Base-by-base conservation (phyloP, 331 rosid genomes). In the Rosa hybrid region DNA sequence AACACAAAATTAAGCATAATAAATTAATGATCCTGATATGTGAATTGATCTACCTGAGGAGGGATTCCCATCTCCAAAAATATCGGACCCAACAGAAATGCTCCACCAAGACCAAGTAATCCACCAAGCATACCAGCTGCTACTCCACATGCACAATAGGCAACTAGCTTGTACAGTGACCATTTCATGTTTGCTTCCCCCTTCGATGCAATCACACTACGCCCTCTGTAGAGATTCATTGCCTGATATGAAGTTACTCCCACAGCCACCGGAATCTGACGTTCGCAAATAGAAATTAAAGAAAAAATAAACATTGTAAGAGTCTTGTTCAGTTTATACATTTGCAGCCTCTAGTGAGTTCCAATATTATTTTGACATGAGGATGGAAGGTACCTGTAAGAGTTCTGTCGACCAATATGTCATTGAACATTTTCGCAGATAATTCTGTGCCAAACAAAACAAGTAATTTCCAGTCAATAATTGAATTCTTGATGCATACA, bases 371-470 rank as follows among this genome's bases (percentile, higher is more conserved):
- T 30, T 30, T 16, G 42, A 62, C 20, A 23, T 6, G 53, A 75
- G 77, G 38, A 74, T 57, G 8, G 23, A 68, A 70, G 27, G 10
- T 81, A 85, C 83, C 83, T 85, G 88, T 21, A 71, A 62, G 63
- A 85, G 38, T 44, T 85, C 83, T 71, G 82, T 25, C 34, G 75
- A 23, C 88, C 88, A 81, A 23, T 85, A 85, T 53, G 46, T 30
- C 11, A 16, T 3, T 1, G 81, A 78, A 78, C 88, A 82, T 39
- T 59, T 78, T 10, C 20, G 69, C 54, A 72, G 60, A 39, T 85
- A 70, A 44, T 50, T 82, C 88, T 81, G 77, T 68, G 67, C 23
- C 39, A 71, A 60, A 50, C 20, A 27, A 71, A 60, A 50, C 20
- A 27, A 68, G 25, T 50, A 20, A 67, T 57, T 57, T 45, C 81